These are phyloP conservation scores for Peltaster fructicola DNA, from an alignment of 2,329 filamentous ascomycete species.

Conservation along the genomic window DNA sequence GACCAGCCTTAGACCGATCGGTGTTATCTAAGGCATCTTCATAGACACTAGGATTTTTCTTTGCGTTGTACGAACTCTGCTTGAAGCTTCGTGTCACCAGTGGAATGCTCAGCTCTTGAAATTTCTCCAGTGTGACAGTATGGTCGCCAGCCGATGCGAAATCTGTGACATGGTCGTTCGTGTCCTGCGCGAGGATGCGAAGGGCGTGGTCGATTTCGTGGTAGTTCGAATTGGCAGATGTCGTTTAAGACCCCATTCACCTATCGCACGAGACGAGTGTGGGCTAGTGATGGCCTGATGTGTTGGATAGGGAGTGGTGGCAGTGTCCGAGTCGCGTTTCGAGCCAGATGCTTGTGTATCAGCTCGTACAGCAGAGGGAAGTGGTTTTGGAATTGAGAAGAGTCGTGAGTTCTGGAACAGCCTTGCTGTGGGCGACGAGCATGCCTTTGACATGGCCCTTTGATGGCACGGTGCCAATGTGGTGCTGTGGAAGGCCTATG, in stretches of 20 bases:
- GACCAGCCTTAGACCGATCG: slow-evolving; percentile 12
- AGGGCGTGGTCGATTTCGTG: slow-evolving; percentile 52
- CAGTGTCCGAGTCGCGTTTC: slow-evolving; percentile 42
- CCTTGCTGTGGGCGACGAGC: slow-evolving; percentile 40
- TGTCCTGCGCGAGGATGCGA: slow-evolving; percentile 62
- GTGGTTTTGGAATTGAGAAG: slow-evolving; percentile 66
- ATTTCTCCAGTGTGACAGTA: slow-evolving; percentile 65
- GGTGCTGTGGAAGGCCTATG: no score
- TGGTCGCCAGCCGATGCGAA: slow-evolving; percentile 73
- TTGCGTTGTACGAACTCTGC: slow-evolving; percentile 6
- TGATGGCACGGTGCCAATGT: no score
- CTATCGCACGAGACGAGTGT: slow-evolving; percentile 49
- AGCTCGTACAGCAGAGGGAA: slow-evolving; percentile 40
- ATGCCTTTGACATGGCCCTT: slow-evolving; percentile 22
- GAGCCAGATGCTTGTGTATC: slow-evolving; percentile 29
- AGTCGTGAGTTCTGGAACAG: slow-evolving; percentile 75
- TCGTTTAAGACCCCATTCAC: slow-evolving; percentile 88
- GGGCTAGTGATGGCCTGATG: slow-evolving; percentile 70
- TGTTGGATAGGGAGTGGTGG: slow-evolving; percentile 64
- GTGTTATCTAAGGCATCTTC: slow-evolving; percentile 29
- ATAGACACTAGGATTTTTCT: slow-evolving; percentile 19
- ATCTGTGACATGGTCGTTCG: slow-evolving; percentile 74
- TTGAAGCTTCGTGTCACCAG: slow-evolving; percentile 31
- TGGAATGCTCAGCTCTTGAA: slow-evolving; percentile 62
- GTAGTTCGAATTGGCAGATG: slow-evolving; percentile 63